Base-by-base conservation (phyloP, 2,329 filamentous ascomycete species). In the Fusarium pininemorale region DNA sequence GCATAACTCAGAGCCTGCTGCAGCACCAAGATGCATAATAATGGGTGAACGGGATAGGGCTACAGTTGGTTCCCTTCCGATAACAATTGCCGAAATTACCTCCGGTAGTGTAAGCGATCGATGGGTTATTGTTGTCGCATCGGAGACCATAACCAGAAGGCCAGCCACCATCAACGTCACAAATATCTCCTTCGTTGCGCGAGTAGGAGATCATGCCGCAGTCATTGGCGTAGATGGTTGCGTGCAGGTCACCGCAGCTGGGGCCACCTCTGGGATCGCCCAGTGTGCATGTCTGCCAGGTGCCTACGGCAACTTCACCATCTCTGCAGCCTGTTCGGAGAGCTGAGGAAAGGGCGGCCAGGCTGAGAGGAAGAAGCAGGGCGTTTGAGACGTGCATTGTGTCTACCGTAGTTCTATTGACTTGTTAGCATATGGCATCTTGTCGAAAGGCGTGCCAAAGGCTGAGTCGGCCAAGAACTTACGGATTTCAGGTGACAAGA, bases 21-120 rank as follows among this genome's bases (percentile, higher is more conserved):
- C 53, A 55, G 26, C 53, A 55, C 53, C 53, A 55, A 39, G 53
- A 55, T 14, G 37, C 53, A n/a, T 55, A 41, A 10, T 42, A 55
- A 15, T 55, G 53, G 2, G 53, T 55, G 26, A 55, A 55, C 4
- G 53, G 53, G 15, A 55, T 55, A 18, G 53, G 53, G 12, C 53
- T 55, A 4, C 53, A 55, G 4, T 55, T 55, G 15, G 35, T 55
- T 20, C 53, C 53, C 37, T 55, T 55, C 3, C 16, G 1, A 30
- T 55, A 55, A 12, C 53, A 55, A 28, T 55, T 55, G 4, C 53
- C 53, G 26, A 55, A 55, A 20, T 55, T 55, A 0, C 53, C 53
- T 14, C 37, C 53, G 5, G 53, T 28, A 18, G 53, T 55, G 4
- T 55, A 55, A 30, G 9, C 37, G 6, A 55, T 6, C 6, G 53